These are phyloP conservation scores for Suillus luteus DNA, from an alignment of 768 basidiomycete species.

Conservation along the genomic window DNA sequence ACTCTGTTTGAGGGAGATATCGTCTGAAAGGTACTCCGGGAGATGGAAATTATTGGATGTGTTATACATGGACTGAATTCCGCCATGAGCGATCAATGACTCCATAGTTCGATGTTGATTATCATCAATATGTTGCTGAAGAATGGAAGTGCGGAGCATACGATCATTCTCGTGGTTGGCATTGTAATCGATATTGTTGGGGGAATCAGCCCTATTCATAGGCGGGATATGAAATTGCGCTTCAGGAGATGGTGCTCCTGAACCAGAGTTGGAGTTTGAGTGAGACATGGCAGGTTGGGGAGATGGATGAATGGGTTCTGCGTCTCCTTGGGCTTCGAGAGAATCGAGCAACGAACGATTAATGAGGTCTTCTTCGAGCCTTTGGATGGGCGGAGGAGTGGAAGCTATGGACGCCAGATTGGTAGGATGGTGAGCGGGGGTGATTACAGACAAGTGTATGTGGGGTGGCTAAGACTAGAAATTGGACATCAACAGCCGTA, in stretches of 20 bases:
- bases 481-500: constrained; percentile 47
- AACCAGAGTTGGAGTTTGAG: constrained; percentile 55
- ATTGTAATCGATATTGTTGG: constrained; percentile 41
- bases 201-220: constrained; percentile 56
- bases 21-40: constrained; percentile 38
- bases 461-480: constrained; percentile 28
- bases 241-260: constrained; percentile 51
- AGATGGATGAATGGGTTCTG: constrained; percentile 54
- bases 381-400: constrained; percentile 34
- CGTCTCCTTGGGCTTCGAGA: constrained; percentile 81
- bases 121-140: constrained; percentile 28
- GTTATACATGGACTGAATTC: constrained; percentile 44
- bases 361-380: constrained; percentile 71
- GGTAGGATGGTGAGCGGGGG: constrained; percentile 28
- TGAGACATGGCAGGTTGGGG: constrained; percentile 46
- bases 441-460: constrained; percentile 34
- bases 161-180: constrained; percentile 37
- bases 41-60: constrained; percentile 36
- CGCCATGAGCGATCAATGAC: constrained; percentile 34
- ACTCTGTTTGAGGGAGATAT: constrained; percentile 35
- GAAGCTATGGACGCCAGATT: constrained; percentile 49
- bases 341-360: constrained; percentile 84
- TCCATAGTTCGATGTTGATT: constrained; percentile 35
- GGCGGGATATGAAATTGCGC: constrained; percentile 52
- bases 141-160: constrained; percentile 28